Evolutionary conservation across 1,284 basidiomycete species (phyloP), one percentile per base, ranked within the genome.

Genomic region (Ceratobasidium sp.): DNA sequence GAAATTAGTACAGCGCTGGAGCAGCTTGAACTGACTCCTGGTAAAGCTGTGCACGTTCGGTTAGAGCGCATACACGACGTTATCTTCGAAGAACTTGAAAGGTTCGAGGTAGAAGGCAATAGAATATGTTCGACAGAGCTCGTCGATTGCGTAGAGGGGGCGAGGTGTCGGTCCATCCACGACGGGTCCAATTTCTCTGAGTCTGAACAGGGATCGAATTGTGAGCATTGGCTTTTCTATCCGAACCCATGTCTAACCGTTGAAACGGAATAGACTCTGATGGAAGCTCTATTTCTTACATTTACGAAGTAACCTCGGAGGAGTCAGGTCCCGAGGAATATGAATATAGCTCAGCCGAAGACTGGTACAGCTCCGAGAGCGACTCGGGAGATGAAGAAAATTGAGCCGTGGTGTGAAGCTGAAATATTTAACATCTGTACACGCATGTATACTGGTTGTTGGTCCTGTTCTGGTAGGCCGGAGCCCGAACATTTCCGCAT

Each of bases 51-150:
- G 4, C 38, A 44, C 38, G 9, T 65, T 40, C 62, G 62, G 6
- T 40, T 65, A 44, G 62, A 65, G 42, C 62, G 62, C 38, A 42
- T 65, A 42, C 44, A 44, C 38, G 62, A 65, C 44, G 17, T 65
- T n/a, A n/a, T 13, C 10, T 17, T 6, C 40, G 17, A 65, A 42
- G 38, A 40, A 42, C 26, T 40, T 15, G 40, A 42, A n/a, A 40
- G 17, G 9, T 44, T 65, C 7, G 38, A 44, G 38, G 40, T n/a
- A 65, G n/a, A 33, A n/a, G 62, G 4, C 12, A 10, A 65, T 26
- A 10, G 2, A 10, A 44, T 23, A 6, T 10, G 17, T 20, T 5
- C 17, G 38, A 44, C 42, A 10, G 40, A 20, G 40, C 38, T 65
- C 44, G 15, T 44, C 3, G 38, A n/a, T 44, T 65, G 62, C 23